Conservation (phyloP, 2,329 filamentous ascomycete species). For the Apiospora aurea region DNA sequence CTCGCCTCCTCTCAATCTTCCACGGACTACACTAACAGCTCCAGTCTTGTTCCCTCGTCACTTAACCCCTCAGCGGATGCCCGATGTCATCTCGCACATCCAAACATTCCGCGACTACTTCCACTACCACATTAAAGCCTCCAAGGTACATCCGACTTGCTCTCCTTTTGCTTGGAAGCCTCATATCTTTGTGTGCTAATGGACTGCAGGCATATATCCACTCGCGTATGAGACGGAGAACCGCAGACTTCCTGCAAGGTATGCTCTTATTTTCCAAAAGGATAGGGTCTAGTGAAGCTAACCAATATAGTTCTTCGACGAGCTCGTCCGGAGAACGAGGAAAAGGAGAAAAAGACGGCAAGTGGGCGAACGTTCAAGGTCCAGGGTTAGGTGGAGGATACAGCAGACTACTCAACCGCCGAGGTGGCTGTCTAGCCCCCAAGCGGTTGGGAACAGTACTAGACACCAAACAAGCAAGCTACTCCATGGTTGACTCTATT, state of each 20-base stretch:
- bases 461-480: conserved; percentile 14
- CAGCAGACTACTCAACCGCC: not conserved
- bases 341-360: conserved; percentile 97
- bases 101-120: conserved; percentile 99
- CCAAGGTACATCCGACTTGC: conserved; percentile 71
- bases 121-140: conserved; percentile 99
- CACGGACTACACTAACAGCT: conserved; percentile 30
- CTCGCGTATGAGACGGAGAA: conserved; percentile 96
- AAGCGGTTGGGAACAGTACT: not conserved
- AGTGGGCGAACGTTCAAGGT: conserved; percentile 87
- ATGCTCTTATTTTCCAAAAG: conserved; percentile 40
- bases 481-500: not conserved
- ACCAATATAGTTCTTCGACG: conserved; percentile 79
- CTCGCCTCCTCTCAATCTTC: not conserved
- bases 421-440: not conserved
- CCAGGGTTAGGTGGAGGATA: conserved; percentile 8
- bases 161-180: not conserved
- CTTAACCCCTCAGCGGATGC: conserved; percentile 86
- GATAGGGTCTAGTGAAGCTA: conserved; percentile 42
- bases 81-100: conserved; percentile 97
- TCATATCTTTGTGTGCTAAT: conserved; percentile 26
- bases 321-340: conserved; percentile 92
- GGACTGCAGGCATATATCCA: conserved; percentile 84
- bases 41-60: conserved; percentile 94
- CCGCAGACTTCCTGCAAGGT: conserved; percentile 98